Conservation (phyloP, 2,329 filamentous ascomycete genomes). For the Blastomyces gilchristii region DNA sequence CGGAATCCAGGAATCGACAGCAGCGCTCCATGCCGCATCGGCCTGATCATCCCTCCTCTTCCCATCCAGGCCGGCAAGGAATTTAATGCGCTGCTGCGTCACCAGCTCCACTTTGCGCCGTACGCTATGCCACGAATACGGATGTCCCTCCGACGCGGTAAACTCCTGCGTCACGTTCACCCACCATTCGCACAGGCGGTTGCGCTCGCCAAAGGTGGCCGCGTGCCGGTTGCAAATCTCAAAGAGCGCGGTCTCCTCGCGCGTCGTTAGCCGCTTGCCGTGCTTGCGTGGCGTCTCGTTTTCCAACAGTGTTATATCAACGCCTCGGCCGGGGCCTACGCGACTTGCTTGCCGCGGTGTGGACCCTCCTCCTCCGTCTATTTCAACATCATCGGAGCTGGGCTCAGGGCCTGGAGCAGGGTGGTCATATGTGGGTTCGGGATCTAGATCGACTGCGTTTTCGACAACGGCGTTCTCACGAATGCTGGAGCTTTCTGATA, state of each 20-base stretch:
- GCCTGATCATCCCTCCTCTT: constrained; percentile 25
- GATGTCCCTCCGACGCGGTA: constrained; percentile 28
- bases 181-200: constrained; percentile 36
- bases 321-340: constrained; percentile 8
- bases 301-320: constrained; percentile 13
- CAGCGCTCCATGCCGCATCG: constrained; percentile 31
- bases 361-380: background rate
- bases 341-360: background rate
- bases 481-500: background rate
- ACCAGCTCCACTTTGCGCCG: constrained; percentile 34
- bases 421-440: constrained; percentile 8
- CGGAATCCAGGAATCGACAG: constrained; percentile 33
- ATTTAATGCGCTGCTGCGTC: constrained; percentile 34
- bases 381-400: constrained; percentile 7
- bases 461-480: constrained; percentile 5
- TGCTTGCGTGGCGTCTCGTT: constrained; percentile 21
- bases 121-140: constrained; percentile 36
- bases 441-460: constrained; percentile 3
- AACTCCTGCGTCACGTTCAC: constrained; percentile 31
- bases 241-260: constrained; percentile 33
- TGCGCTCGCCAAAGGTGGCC: constrained; percentile 30
- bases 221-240: constrained; percentile 33
- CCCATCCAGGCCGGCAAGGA: constrained; percentile 27
- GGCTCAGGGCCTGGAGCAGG: constrained; percentile 7
- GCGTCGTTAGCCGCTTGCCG: constrained; percentile 31